Evolutionary conservation across 352 stramenopile species (phyloP).

Genomic region (Globisporangium okanoganense): DNA sequence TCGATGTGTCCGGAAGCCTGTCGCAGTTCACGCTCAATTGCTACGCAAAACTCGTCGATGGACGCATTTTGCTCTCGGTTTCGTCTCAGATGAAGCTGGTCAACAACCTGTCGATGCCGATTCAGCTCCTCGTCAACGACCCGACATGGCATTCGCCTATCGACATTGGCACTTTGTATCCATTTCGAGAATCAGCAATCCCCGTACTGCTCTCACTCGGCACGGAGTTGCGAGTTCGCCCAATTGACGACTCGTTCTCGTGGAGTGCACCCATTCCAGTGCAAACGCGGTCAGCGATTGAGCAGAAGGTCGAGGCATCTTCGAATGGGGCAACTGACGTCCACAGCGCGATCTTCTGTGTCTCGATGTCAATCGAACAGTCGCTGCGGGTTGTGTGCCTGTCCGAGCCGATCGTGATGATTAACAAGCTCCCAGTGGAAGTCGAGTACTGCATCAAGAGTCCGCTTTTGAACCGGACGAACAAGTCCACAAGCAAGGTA

Average conservation of each 20-base stretch:
- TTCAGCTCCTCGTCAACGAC: conserved; percentile 80
- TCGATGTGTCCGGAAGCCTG: conserved; percentile 43
- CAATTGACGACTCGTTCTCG: conserved; percentile 41
- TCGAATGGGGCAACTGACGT: conserved; percentile 20
- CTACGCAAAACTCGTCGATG: conserved; percentile 66
- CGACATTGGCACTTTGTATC: conserved; percentile 60
- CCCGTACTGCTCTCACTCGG: conserved; percentile 65
- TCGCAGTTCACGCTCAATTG: conserved; percentile 63
- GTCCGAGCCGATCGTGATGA: conserved; percentile 63
- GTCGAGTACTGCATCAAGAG: conserved; percentile 54
- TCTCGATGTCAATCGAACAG: conserved; percentile 59
- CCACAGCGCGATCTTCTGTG: conserved; percentile 58
- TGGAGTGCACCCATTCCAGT: conserved; percentile 81
- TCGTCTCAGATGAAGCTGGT: conserved; percentile 80
- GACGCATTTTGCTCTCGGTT: conserved; percentile 71
- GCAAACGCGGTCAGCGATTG: conserved; percentile 53
- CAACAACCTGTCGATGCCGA: conserved; percentile 58
- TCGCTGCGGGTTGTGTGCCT: conserved; percentile 63
- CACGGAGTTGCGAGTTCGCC: conserved; percentile 64
- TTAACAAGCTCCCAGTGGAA: conserved; percentile 78
- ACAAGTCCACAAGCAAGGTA: conserved; percentile 24
- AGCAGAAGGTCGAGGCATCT: conserved; percentile 61
- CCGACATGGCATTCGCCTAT: conserved; percentile 69
- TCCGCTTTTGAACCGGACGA: conserved; percentile 24
- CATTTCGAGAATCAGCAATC: conserved; percentile 58